Base-by-base conservation (phyloP, 768 basidiomycete species). In the Kwoniella botswanensis region DNA sequence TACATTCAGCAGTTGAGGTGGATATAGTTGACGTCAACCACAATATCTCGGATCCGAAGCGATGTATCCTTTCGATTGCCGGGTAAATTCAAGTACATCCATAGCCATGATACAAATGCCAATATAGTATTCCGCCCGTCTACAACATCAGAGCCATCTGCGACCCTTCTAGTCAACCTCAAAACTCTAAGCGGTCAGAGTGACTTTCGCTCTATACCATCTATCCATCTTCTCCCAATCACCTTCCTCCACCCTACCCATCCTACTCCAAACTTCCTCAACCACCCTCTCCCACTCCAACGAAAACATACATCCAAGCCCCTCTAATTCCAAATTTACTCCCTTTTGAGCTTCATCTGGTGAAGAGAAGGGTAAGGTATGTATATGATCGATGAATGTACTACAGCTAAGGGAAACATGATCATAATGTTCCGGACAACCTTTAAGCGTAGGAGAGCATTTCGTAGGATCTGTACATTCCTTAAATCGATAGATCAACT, bases 381-480 rank as follows among this genome's bases (percentile, higher is more conserved):
- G 22, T 24, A 57, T 12, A 46, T 58, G 65, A 4, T 67, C 65
- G 44, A 59, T 21, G 57, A 59, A 67, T 1, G 57, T 43, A n/a
- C 42, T 42, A n/a, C 43, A 43, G 4, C 56, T 67, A 2, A 67
- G 29, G 11, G 54, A 59, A 2, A 67, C 21, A 55, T 67, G 57
- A 52, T 67, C 65, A 26, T 67, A 59, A 46, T 58, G 55, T 1
- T 43, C 55, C 13, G 41, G 18, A 52, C 65, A 67, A 61, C 29
- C 29, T 65, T 43, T 58, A 18, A 58, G 4, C 35, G 54, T 44
- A 1, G 9, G 21, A n/a, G 55, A 24, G n/a, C 18, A 15, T 44
- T n/a, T 43, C 13, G n/a, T 17, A 15, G 24, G 22, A 18, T 44
- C 10, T 15, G n/a, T 13, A 53, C 63, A 63, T 35, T 29, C n/a